A percentile compares a stretch with the other conserved stretches of the same genome.
Evolutionary conservation across 1,139 yeast species (phyloP).

Genomic region (Arxiozyma telluris): DNA sequence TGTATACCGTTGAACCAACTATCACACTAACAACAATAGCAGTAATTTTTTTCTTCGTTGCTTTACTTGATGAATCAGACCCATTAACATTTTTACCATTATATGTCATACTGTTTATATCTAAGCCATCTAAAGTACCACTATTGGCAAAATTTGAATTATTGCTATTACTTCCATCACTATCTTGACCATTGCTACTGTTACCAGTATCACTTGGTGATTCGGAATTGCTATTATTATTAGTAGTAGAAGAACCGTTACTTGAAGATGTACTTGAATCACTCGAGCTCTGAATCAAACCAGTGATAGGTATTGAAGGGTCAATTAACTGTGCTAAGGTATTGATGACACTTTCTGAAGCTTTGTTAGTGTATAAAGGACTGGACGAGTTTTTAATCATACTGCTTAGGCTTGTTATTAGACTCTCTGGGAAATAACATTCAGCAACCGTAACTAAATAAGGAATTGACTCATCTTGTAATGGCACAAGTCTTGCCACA

Average conservation of each 20-base stretch:
- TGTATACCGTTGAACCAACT: conserved; percentile 51
- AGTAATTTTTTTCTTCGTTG: conserved; percentile 35
- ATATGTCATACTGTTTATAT: conserved; percentile 32
- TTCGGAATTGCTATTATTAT: conserved; percentile 17
- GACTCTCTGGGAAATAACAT: conserved; percentile 57
- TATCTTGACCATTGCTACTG: background rate
- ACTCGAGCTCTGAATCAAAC: conserved; percentile 31
- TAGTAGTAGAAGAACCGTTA: background rate
- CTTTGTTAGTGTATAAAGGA: conserved; percentile 36
- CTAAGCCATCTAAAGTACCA: conserved; percentile 32
- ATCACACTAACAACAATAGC: conserved; percentile 63
- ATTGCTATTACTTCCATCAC: conserved; percentile 6
- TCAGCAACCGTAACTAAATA: conserved; percentile 72
- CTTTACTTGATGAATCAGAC: conserved; percentile 12
- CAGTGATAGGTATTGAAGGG: conserved; percentile 53
- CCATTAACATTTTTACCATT: conserved; percentile 10
- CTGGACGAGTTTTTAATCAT: conserved; percentile 39
- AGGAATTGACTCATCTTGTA: conserved; percentile 38
- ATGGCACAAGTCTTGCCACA: conserved; percentile 49
- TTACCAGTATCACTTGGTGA: conserved; percentile 7
- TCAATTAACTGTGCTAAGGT: conserved; percentile 54
- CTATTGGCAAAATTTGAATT: conserved; percentile 4
- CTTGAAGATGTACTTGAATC: conserved; percentile 5
- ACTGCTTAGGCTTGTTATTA: conserved; percentile 39
- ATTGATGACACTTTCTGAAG: conserved; percentile 40